A percentile compares a stretch with the other conserved stretches of the same genome.
phyloP scores from a whole-genome alignment of 2,329 filamentous ascomycete species.

The Hypoxylon sp. region DNA sequence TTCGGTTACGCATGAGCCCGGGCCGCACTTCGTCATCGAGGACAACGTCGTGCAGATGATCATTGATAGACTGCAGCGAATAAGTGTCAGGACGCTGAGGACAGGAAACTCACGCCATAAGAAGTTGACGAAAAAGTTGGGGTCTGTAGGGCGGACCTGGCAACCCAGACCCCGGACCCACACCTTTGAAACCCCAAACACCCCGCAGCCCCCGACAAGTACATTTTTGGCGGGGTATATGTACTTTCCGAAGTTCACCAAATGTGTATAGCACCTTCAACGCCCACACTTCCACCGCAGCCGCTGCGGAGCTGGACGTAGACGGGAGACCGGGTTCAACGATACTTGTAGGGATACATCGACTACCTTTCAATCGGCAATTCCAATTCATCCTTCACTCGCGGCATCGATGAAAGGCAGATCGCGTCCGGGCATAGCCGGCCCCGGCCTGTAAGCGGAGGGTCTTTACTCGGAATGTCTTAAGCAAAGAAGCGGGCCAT shows the following conservation, averaged over 20 bases:
- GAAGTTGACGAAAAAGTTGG: background rate
- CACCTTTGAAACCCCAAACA: background rate
- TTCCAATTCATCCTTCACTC: no score
- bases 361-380: no score
- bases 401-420: background rate
- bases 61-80: background rate
- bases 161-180: background rate
- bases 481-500: slow-evolving; percentile 92
- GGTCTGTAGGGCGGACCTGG: no score
- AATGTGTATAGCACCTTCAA: no score
- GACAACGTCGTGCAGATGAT: slow-evolving; percentile 4
- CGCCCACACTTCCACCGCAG: no score
- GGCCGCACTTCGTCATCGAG: background rate
- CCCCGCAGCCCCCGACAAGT: background rate
- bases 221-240: background rate
- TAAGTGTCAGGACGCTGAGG: no score
- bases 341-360: no score
- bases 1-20: slow-evolving; percentile 9
- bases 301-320: no score
- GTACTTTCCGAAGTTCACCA: background rate
- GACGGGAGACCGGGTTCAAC: no score
- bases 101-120: background rate
- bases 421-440: background rate
- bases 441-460: background rate
- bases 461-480: slow-evolving; percentile 79